Conservation (phyloP, 2,329 filamentous ascomycete genomes). For the Botrytis paeoniae region DNA sequence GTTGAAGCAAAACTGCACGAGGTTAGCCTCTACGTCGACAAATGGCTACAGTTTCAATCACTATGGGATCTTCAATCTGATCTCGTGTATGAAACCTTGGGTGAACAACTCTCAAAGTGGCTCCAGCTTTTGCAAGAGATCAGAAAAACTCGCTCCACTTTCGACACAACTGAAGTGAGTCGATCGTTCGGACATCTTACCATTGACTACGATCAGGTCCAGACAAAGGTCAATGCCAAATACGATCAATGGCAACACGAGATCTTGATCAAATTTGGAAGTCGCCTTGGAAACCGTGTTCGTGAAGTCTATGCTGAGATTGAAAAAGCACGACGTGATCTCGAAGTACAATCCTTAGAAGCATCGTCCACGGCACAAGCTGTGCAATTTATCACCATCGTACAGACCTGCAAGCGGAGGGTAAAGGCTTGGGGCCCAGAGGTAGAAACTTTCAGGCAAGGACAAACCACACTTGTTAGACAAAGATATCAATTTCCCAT, state of each 20-base stretch:
- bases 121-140: slow-evolving; percentile 96
- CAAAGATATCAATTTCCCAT: slow-evolving; percentile 91
- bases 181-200: slow-evolving; percentile 90
- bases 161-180: slow-evolving; percentile 94
- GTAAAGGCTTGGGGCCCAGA: slow-evolving; percentile 94
- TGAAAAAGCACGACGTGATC: slow-evolving; percentile 81
- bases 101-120: slow-evolving; percentile 90
- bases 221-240: slow-evolving; percentile 97
- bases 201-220: slow-evolving; percentile 97
- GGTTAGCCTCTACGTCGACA: slow-evolving; percentile 85
- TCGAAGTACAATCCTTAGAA: slow-evolving; percentile 89
- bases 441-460: slow-evolving; percentile 92
- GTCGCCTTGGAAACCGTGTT: slow-evolving; percentile 84
- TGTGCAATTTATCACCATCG: slow-evolving; percentile 96
- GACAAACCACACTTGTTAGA: slow-evolving; percentile 84
- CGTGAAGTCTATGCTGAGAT: slow-evolving; percentile 89
- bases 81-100: slow-evolving; percentile 87
- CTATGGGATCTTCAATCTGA: slow-evolving; percentile 97
- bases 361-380: slow-evolving; percentile 94
- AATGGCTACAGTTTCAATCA: slow-evolving; percentile 98
- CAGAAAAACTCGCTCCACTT: slow-evolving; percentile 89
- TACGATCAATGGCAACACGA: slow-evolving; percentile 99
- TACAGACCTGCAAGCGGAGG: slow-evolving; percentile 92
- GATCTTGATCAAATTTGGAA: slow-evolving; percentile 88
- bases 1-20: slow-evolving; percentile 80